Evolutionary conservation across 169 alveolate genomes (phyloP).

Genomic region (Plasmodium cynomolgi): DNA sequence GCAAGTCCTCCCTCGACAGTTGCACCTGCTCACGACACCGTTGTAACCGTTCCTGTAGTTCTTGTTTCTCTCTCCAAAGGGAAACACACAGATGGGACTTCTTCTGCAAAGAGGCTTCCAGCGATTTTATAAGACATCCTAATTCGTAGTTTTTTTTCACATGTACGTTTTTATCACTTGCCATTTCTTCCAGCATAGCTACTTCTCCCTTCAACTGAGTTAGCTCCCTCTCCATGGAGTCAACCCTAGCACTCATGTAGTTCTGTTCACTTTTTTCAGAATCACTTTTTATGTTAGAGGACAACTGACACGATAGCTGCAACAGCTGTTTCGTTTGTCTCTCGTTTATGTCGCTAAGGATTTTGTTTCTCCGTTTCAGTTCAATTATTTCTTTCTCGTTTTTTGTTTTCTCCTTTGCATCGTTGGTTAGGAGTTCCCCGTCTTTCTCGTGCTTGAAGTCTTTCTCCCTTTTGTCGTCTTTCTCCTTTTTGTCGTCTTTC

Average conservation of each 20-base stretch:
- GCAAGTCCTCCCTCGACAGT: neutral
- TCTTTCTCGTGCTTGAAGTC: neutral
- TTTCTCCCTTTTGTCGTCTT: no score
- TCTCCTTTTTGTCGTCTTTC: no score
- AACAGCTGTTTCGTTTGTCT: constrained; percentile 47
- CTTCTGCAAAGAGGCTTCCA: neutral
- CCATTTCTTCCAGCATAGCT: neutral
- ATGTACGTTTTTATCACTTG: neutral
- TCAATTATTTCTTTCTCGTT: constrained; percentile 5
- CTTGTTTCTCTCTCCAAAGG: constrained; percentile 2
- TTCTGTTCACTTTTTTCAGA: neutral
- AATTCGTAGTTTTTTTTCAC: constrained; percentile 36
- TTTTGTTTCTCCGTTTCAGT: constrained; percentile 22
- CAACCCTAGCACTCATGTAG: neutral
- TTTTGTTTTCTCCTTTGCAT: neutral
- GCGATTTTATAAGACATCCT: constrained; percentile 6
- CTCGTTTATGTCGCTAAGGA: constrained; percentile 33
- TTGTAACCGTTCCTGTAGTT: neutral
- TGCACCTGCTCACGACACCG: constrained; percentile 15
- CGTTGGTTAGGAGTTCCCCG: neutral
- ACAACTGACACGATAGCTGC: constrained; percentile 5
- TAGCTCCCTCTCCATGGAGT: constrained; percentile 21
- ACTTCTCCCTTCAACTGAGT: constrained; percentile 19
- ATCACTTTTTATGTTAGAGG: constrained; percentile 15
- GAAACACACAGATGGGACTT: neutral